Base-by-base conservation (phyloP, 2,329 filamentous ascomycete genomes). In the Massarina eburnea region DNA sequence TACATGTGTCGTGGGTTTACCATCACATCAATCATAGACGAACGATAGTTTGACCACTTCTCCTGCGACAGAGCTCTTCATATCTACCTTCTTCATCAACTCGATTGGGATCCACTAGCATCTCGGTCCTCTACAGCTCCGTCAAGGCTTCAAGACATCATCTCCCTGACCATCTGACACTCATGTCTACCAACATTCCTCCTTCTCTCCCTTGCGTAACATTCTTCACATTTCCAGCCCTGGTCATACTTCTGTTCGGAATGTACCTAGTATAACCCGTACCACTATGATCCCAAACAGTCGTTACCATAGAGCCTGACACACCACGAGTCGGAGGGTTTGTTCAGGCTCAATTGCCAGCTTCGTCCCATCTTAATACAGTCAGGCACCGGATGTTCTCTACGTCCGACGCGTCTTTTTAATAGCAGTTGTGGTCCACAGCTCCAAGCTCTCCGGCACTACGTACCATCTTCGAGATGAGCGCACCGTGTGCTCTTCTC, bases 331-430 rank as follows among this genome's bases (percentile, higher is more conserved):
- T 67, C 49, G 50, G 58, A 61, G 52, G 34, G 47, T 22, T 12
- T 45, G 36, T 60, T 60, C 59, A 62, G 61, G 53, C 58, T 61
- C 52, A 62, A 59, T 61, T 42, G 41, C 32, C 21, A 43, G 18
- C 39, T 29, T 47, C 27, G 48, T 50, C 54, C 49, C 46, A 52
- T 39, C 45, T 57, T 56, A 39, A 52, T 43, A 43, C 46, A 27
- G 22, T 45, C 41, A 41, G 44, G 48, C 48, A 41, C 44, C 47
- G 50, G 48, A 48, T 48, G 43, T 39, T 44, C 42, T 27, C 47
- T 35, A 34, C 21, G 18, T 22, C 52, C 46, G 48, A 35, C 24
- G 27, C 34, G 54, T 42, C 40, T 39, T 43, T 42, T 51, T 27
- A 42, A 55, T 37, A 39, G 34, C 35, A 43, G 39, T 41, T 51